phyloP scores from a whole-genome alignment of 2,329 filamentous ascomycete species.

The Penicillium olsonii region DNA sequence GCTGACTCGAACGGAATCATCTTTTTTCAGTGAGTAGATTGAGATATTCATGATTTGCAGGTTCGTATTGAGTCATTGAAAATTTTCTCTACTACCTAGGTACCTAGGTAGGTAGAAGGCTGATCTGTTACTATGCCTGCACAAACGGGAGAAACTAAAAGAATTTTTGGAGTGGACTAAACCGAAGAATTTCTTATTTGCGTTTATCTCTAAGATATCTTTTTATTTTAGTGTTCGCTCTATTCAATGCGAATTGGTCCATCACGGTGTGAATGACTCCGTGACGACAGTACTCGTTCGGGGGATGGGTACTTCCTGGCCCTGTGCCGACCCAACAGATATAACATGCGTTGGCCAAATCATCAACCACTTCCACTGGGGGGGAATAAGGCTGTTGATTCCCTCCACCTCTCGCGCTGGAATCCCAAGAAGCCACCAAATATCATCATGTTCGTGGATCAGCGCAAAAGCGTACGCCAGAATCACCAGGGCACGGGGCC shows the following conservation, averaged over 20 bases:
- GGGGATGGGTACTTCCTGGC: not conserved
- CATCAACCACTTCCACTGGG: slow-evolving; percentile 27
- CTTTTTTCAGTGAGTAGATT: no score
- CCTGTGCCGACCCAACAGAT: not conserved
- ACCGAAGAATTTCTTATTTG: no score
- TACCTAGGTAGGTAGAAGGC: no score
- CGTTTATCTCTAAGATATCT: no score
- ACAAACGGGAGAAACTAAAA: no score
- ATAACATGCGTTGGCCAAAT: slow-evolving; percentile 19
- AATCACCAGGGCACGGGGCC: slow-evolving; percentile 36
- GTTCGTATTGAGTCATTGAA: no score
- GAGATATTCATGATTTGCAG: no score
- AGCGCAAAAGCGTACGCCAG: slow-evolving; percentile 36
- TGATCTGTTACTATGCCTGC: no score
- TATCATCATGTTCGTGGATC: slow-evolving; percentile 13
- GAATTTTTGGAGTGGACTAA: no score
- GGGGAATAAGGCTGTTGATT: slow-evolving; percentile 23
- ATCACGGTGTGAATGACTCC: not conserved
- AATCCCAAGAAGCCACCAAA: slow-evolving; percentile 26
- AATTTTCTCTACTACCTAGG: no score
- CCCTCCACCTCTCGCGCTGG: slow-evolving; percentile 25
- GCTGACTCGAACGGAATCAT: not conserved
- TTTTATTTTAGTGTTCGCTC: no score
- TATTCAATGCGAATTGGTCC: not conserved
- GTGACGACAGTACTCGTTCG: not conserved